phyloP scores from a whole-genome alignment of 2,329 filamentous ascomycete genomes.

The Cyclaneusma minus region DNA sequence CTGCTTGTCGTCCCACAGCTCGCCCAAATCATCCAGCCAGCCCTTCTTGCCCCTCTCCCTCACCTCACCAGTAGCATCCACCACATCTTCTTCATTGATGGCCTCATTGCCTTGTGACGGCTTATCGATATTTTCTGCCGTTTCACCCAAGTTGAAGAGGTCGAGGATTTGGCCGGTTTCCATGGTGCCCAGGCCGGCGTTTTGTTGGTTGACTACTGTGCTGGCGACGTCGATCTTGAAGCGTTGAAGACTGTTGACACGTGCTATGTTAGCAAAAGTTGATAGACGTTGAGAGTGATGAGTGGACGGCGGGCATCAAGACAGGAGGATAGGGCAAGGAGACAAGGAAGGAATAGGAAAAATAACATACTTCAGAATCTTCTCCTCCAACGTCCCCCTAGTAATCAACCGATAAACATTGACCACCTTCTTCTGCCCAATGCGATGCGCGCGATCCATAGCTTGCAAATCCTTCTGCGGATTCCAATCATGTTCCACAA shows the following conservation, averaged over 20 bases:
- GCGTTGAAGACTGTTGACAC: conserved; percentile 63
- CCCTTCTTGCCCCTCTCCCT: conserved; percentile 93
- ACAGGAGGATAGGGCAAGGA: background rate
- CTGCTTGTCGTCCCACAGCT: conserved; percentile 93
- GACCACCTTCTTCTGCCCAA: conserved; percentile 98
- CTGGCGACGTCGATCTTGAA: conserved; percentile 99
- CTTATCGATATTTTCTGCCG: conserved; percentile 51
- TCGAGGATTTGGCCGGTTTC: conserved; percentile 97
- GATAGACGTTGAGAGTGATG: too few species aligned
- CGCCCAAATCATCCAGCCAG: conserved; percentile 86
- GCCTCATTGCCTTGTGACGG: conserved; percentile 34
- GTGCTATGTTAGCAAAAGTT: conserved; percentile 4
- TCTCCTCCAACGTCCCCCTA: conserved; percentile 89
- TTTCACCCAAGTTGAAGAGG: conserved; percentile 80
- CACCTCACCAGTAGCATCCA: conserved; percentile 85
- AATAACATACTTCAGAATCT: conserved; percentile 71
- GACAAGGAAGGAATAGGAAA: conserved; percentile 8
- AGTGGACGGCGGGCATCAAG: too few species aligned
- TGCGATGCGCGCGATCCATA: conserved; percentile 96
- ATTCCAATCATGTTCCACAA: conserved; percentile 99
- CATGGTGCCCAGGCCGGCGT: conserved; percentile 82
- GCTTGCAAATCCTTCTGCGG: conserved; percentile 96
- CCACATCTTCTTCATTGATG: conserved; percentile 68
- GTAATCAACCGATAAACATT: conserved; percentile 97
- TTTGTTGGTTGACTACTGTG: conserved; percentile 98